Evolutionary conservation across 2,329 filamentous ascomycete species (phyloP), one percentile per base, ranked within the genome.

Genomic region (Fusarium papillatum): DNA sequence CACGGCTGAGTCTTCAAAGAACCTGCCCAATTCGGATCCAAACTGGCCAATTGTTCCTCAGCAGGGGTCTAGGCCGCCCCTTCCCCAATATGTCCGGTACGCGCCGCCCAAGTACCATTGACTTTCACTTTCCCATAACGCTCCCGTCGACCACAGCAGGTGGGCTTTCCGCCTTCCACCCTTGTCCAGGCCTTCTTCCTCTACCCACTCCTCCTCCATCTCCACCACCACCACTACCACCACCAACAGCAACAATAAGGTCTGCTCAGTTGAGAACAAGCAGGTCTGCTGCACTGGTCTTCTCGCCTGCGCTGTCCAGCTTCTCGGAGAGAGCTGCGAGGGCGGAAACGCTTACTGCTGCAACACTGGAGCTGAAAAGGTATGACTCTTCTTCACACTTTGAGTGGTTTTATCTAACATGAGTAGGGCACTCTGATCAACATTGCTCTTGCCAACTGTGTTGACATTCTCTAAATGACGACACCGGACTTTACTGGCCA

Each of bases 51-150:
- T 73, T 65, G 14, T 4, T 17, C 31, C 24, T 46, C 31, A 53
- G 38, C 43, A 55, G n/a, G 24, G 41, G 31, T 24, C 64, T 57
- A 34, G 34, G 43, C 16, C 62, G 53, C 29, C 48, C 38, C 53
- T 75, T 75, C 73, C 66, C 73, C 73, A 71, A 75, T 73, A 71
- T 29, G 43, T 34, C 38, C 29, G 36, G 59, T 68, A 75, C 73
- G 46, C 70, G n/a, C 24, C 31, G 43, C 22, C 22, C 22, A 48
- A 24, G 43, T 9, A 67, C 17, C 26, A 7, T 14, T 4, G 66
- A 76, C 73, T 11, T 48, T 36, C 50, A 61, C 72, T 50, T 75
- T 62, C 72, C 26, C 55, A 70, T 64, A 61, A 70, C 69, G 69
- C 72, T 64, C 66, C 69, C 70, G 64, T 73, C 55, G n/a, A 26